phyloP scores from a whole-genome alignment of 352 stramenopile genomes.

The Globisporangium paroecandrum region DNA sequence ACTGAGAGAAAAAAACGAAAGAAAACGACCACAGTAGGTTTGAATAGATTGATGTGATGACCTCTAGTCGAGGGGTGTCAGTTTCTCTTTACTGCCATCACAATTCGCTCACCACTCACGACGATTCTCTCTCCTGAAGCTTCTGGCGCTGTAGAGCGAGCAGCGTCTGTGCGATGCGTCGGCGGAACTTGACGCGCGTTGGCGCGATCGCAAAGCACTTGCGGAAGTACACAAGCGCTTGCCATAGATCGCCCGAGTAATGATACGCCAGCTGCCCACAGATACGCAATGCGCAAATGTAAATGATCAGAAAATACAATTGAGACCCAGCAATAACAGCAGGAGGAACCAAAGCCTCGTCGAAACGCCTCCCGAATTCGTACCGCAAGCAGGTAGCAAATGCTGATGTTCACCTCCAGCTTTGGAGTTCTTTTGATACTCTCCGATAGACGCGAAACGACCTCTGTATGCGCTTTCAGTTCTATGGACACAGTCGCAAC shows the following conservation, averaged over 20 bases:
- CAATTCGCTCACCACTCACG: not conserved
- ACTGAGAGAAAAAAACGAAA: not conserved
- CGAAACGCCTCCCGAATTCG: not conserved
- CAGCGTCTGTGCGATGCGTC: constrained; percentile 41
- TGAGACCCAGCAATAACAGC: not conserved
- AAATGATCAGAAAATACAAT: not conserved
- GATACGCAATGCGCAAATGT: not conserved
- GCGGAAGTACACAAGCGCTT: constrained; percentile 44
- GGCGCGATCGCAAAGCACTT: constrained; percentile 36
- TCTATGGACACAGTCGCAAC: constrained; percentile 18
- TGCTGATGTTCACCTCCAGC: constrained; percentile 14
- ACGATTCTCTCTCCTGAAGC: not conserved
- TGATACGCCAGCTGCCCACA: constrained; percentile 37
- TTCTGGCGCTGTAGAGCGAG: constrained; percentile 30
- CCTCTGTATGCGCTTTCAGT: constrained; percentile 28
- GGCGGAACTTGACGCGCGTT: constrained; percentile 45
- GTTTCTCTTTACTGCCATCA: not conserved
- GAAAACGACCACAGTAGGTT: not conserved
- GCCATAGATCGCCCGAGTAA: constrained; percentile 33
- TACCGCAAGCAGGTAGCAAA: constrained; percentile 55
- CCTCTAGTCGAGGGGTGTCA: not conserved
- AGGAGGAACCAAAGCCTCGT: not conserved
- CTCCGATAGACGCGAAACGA: constrained; percentile 24
- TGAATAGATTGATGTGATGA: not conserved
- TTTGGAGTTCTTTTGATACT: not conserved